Evolutionary conservation across 2,329 filamentous ascomycete species (phyloP).

Genomic region (Graphiopsis chlorocephala): DNA sequence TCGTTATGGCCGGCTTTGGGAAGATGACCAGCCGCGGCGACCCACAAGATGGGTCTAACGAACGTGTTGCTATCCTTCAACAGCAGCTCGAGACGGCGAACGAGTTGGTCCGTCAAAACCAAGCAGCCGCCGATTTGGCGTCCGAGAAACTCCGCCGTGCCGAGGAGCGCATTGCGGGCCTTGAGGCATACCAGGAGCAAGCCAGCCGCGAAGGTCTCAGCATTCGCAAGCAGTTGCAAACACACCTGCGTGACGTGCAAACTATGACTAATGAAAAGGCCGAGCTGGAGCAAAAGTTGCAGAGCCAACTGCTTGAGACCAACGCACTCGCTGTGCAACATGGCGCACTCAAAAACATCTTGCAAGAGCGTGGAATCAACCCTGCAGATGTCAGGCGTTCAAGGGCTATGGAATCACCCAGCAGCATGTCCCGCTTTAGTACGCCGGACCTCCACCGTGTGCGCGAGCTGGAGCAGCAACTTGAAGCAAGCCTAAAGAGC

Average conservation of each 20-base stretch:
- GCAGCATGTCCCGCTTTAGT: constrained; percentile 62
- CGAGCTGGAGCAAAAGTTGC: constrained; percentile 77
- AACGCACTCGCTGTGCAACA: constrained; percentile 92
- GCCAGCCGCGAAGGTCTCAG: constrained; percentile 87
- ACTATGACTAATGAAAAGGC: constrained; percentile 75
- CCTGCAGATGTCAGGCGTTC: constrained; percentile 69
- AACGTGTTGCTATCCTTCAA: constrained; percentile 72
- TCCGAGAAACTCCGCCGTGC: constrained; percentile 87
- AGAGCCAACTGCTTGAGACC: constrained; percentile 86
- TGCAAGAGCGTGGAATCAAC: constrained; percentile 84
- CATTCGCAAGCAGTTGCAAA: constrained; percentile 85
- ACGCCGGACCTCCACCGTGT: constrained; percentile 77
- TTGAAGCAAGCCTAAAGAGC: constrained; percentile 70
- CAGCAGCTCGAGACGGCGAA: constrained; percentile 77
- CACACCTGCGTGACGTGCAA: constrained; percentile 78
- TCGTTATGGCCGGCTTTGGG: constrained; percentile 77
- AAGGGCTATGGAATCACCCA: constrained; percentile 69
- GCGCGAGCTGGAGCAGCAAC: constrained; percentile 82
- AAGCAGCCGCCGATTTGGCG: constrained; percentile 80
- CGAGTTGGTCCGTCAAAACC: constrained; percentile 78
- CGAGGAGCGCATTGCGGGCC: constrained; percentile 91
- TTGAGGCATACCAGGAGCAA: constrained; percentile 97
- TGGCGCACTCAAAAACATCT: constrained; percentile 86
- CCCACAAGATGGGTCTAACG: constrained; percentile 54
- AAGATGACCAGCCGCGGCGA: constrained; percentile 62